phyloP scores from a whole-genome alignment of 2,329 filamentous ascomycete species.

The Colletotrichum incanum region DNA sequence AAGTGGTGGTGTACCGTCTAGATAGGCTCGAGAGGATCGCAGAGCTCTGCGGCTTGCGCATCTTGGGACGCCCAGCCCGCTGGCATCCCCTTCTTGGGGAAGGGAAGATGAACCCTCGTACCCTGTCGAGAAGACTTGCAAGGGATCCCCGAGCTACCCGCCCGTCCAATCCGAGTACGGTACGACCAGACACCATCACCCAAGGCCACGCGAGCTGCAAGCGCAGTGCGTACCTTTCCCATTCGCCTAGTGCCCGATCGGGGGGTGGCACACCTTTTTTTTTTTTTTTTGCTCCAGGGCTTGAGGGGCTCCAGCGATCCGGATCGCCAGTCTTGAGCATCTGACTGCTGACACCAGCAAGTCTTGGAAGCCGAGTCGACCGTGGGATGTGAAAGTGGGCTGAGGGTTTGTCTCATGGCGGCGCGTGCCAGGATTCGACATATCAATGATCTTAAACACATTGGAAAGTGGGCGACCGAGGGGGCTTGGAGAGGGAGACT shows the following conservation, averaged over 20 bases:
- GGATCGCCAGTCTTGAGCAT: constrained; percentile 36
- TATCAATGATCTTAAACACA: no score
- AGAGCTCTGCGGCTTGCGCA: constrained; percentile 2
- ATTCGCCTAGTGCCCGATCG: constrained; percentile 27
- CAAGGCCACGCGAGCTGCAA: constrained; percentile 21
- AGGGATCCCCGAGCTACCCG: constrained; percentile 26
- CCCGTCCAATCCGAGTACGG: constrained; percentile 28
- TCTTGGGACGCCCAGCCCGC: constrained; percentile 12
- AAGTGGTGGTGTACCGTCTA: neutral
- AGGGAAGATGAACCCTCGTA: constrained; percentile 14
- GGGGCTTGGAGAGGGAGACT: neutral
- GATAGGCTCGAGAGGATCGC: neutral
- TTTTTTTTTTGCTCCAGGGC: neutral
- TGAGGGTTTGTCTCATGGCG: neutral
- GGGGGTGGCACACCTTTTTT: constrained; percentile 5
- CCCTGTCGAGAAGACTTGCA: constrained; percentile 19
- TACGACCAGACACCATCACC: neutral
- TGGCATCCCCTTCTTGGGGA: constrained; percentile 11
- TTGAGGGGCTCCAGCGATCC: constrained; percentile 18
- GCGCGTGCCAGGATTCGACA: neutral
- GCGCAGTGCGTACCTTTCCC: neutral
- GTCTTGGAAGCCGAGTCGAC: neutral
- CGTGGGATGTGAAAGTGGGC: constrained; percentile 9
- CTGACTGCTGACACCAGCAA: constrained; percentile 26
- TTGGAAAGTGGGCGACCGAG: neutral